A percentile compares a stretch with the other conserved stretches of the same genome.
Evolutionary conservation across 2,329 filamentous ascomycete genomes (phyloP).

Genomic region (Clonostachys byssicola): DNA sequence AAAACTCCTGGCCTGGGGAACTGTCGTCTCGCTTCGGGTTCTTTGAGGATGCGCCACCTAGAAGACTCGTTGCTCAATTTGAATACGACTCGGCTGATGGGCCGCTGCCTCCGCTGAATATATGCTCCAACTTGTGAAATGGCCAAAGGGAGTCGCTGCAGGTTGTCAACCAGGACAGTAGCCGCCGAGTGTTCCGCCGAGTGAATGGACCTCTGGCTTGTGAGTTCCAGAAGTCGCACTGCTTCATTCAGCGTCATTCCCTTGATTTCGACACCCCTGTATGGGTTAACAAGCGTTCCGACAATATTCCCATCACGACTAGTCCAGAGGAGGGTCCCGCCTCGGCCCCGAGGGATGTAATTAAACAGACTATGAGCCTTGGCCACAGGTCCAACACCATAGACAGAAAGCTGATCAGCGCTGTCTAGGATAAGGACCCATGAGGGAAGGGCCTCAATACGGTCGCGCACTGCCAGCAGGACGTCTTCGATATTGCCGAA

Average conservation of each 20-base stretch:
- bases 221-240: neutral
- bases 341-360: neutral
- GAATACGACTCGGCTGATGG: neutral
- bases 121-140: neutral
- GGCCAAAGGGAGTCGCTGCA: neutral
- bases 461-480: slow-evolving; percentile 5
- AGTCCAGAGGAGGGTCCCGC: neutral
- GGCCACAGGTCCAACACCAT: too few relatives aligned
- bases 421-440: slow-evolving; percentile 29
- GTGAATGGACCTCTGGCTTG: neutral
- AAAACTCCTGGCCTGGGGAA: neutral
- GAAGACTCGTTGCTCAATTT: neutral
- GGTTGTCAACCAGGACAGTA: neutral
- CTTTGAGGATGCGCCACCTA: neutral
- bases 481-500: slow-evolving; percentile 6
- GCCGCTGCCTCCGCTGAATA: neutral
- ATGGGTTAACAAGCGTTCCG: neutral
- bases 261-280: neutral
- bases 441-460: slow-evolving; percentile 7
- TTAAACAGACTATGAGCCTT: slow-evolving; percentile 3
- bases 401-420: slow-evolving; percentile 16
- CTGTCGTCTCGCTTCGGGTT: neutral
- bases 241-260: neutral
- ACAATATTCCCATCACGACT: neutral
- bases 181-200: neutral